phyloP scores from a whole-genome alignment of 2,329 filamentous ascomycete species.

The Akanthomyces muscarius region DNA sequence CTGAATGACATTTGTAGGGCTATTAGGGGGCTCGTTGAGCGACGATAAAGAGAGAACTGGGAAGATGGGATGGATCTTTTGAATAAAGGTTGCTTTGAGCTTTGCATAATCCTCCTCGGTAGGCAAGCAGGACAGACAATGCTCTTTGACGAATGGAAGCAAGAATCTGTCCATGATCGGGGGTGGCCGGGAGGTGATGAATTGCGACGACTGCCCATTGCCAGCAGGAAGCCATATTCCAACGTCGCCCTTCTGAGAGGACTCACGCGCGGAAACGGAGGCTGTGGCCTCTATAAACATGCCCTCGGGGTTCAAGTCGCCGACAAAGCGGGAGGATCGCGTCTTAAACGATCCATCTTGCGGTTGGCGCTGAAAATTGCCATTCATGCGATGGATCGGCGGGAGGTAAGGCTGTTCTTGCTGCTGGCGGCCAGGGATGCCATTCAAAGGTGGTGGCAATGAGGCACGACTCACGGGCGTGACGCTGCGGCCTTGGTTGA shows the following conservation, averaged over 20 bases:
- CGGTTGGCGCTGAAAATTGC: slow-evolving; percentile 13
- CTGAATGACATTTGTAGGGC: slow-evolving; percentile 41
- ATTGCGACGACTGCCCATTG: slow-evolving; percentile 31
- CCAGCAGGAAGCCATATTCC: slow-evolving; percentile 50
- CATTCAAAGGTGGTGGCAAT: not conserved
- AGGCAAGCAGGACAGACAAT: slow-evolving; percentile 47
- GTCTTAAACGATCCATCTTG: slow-evolving; percentile 22
- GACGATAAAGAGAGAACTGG: slow-evolving; percentile 44
- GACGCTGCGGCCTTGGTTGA: slow-evolving; percentile 7
- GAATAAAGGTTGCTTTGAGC: slow-evolving; percentile 44
- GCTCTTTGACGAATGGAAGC: slow-evolving; percentile 40
- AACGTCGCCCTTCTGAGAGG: slow-evolving; percentile 48
- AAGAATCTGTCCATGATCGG: slow-evolving; percentile 39
- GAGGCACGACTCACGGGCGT: slow-evolving; percentile 11
- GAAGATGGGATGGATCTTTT: slow-evolving; percentile 53
- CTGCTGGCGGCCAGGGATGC: slow-evolving; percentile 5
- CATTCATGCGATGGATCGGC: not conserved
- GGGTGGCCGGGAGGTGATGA: slow-evolving; percentile 35
- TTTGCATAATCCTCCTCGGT: slow-evolving; percentile 43
- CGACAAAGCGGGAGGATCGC: slow-evolving; percentile 47
- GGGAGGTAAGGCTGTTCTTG: not conserved
- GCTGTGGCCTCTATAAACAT: slow-evolving; percentile 54
- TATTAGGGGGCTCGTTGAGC: slow-evolving; percentile 28
- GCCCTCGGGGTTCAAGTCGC: slow-evolving; percentile 57
- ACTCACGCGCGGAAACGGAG: slow-evolving; percentile 29